Percentiles rank a stretch among this genome's conserved stretches.
Conservation (phyloP, 2,329 filamentous ascomycete species). For the Aurifilum marmelostoma region DNA sequence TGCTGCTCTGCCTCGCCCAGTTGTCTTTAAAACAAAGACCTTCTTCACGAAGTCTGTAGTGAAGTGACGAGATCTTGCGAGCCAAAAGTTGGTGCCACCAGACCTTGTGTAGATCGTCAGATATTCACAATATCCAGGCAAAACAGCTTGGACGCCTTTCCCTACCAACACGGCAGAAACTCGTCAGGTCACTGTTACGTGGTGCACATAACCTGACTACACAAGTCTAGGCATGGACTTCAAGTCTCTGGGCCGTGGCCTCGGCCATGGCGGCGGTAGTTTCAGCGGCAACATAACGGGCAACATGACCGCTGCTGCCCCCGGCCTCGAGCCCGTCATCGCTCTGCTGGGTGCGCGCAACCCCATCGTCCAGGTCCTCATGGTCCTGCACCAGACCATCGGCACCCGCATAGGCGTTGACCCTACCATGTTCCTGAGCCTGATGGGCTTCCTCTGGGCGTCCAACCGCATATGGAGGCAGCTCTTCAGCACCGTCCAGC, state of each 20-base stretch:
- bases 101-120: not conserved
- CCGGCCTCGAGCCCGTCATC: constrained; percentile 47
- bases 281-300: constrained; percentile 31
- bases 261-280: constrained; percentile 32
- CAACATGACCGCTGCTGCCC: constrained; percentile 26
- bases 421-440: constrained; percentile 50
- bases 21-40: not conserved
- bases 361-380: constrained; percentile 45
- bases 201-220: not conserved
- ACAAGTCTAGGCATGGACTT: constrained; percentile 34
- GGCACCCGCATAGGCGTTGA: constrained; percentile 52
- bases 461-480: constrained; percentile 44
- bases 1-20: not conserved
- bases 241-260: constrained; percentile 23
- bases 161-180: not conserved
- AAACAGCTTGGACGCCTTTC: not conserved
- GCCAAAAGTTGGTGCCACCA: not conserved
- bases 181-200: not conserved
- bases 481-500: constrained; percentile 36
- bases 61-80: not conserved
- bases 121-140: not conserved
- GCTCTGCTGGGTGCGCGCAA: constrained; percentile 48
- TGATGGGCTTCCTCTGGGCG: constrained; percentile 53
- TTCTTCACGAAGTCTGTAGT: not conserved
- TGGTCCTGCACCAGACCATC: constrained; percentile 51